Conservation (phyloP, 164 flowering plant species). For the Sedum album region DNA sequence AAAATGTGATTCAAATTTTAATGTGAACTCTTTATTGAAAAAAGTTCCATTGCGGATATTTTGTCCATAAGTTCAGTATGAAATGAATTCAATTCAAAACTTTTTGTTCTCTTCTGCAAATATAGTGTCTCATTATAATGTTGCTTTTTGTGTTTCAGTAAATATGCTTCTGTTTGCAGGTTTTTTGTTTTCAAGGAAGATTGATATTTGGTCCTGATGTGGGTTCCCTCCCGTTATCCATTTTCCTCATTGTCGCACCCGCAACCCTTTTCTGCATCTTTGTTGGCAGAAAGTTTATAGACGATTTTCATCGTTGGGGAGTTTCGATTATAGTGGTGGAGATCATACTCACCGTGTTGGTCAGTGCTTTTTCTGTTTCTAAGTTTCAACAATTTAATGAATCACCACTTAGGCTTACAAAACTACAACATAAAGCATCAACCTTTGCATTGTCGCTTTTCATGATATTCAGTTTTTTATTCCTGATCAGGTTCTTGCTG, state of each 20-base stretch:
- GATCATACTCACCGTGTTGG: background rate
- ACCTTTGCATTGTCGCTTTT: no score
- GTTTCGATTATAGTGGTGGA: background rate
- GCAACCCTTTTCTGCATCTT: background rate
- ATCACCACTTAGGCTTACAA: no score
- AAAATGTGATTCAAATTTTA: no score
- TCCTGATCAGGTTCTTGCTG: background rate
- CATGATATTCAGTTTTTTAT: background rate
- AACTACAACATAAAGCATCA: no score
- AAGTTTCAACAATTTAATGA: no score
- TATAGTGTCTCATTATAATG: no score
- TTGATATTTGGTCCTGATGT: background rate
- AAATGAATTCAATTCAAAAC: background rate
- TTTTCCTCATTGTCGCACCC: background rate
- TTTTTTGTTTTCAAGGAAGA: background rate
- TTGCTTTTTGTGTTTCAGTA: no score
- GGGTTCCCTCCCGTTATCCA: background rate
- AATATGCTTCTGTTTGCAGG: background rate
- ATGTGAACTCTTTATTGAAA: no score
- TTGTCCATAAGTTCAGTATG: background rate
- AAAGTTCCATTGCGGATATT: no score
- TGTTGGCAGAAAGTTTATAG: background rate
- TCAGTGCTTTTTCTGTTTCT: background rate
- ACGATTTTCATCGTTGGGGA: background rate
- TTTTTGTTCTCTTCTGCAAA: no score